A percentile compares a stretch with the other conserved stretches of the same genome.
Conservation (phyloP, 2,329 filamentous ascomycete genomes). For the Penicillium sclerotigenum region DNA sequence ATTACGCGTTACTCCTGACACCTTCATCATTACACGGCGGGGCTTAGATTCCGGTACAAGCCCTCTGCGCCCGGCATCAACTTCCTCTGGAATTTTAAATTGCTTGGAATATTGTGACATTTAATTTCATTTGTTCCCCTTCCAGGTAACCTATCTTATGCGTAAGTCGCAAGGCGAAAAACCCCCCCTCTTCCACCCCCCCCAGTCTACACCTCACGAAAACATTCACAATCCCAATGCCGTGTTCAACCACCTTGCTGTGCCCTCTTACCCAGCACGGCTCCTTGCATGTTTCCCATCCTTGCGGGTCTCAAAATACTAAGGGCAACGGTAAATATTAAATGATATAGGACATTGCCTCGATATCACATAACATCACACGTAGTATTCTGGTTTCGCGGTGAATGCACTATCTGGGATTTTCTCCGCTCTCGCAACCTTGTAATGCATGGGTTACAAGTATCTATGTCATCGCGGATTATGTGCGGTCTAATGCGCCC, state of each 20-base stretch:
- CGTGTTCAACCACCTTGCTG: slow-evolving; percentile 8
- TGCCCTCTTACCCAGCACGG: slow-evolving; percentile 15
- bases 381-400: background rate
- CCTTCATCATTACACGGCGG: slow-evolving; percentile 20
- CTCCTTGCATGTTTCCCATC: slow-evolving; percentile 29
- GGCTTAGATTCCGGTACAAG: slow-evolving; percentile 11
- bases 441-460: background rate
- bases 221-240: background rate
- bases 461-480: background rate
- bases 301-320: slow-evolving; percentile 18
- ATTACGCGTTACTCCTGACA: slow-evolving; percentile 1
- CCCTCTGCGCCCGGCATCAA: slow-evolving; percentile 11
- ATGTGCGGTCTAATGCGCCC: background rate
- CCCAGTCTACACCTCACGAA: background rate
- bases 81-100: slow-evolving; percentile 5
- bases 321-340: background rate
- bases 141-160: slow-evolving; percentile 22
- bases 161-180: slow-evolving; percentile 4
- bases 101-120: background rate
- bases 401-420: background rate
- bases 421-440: background rate
- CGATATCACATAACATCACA: background rate
- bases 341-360: background rate
- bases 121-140: background rate
- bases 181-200: background rate